phyloP scores from a whole-genome alignment of 768 basidiomycete species.

The Panaeolus papilionaceus region DNA sequence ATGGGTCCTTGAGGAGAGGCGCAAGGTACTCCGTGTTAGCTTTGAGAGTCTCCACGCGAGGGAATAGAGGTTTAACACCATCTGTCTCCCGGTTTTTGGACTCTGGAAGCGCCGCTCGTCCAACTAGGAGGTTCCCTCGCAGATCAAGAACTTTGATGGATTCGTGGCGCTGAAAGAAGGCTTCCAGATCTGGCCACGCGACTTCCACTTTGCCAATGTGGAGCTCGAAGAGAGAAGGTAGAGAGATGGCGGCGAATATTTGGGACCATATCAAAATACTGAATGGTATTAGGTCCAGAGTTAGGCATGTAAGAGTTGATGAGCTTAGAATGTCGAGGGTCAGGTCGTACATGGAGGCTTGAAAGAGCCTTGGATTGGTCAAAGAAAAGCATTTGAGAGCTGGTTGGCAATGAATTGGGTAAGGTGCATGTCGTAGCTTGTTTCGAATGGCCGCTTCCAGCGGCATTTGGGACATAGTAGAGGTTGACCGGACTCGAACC shows the following conservation, averaged over 20 bases:
- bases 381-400: background rate
- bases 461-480: slow-evolving; percentile 4
- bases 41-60: background rate
- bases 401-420: background rate
- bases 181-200: slow-evolving; percentile 12
- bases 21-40: slow-evolving; percentile 7
- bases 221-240: background rate
- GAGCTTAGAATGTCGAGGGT: background rate
- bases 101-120: slow-evolving; percentile 5
- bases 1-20: background rate
- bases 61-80: background rate
- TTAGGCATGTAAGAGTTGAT: slow-evolving; percentile 1
- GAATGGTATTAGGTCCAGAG: slow-evolving; percentile 6
- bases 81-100: background rate
- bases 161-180: slow-evolving; percentile 7
- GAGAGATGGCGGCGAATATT: slow-evolving; percentile 6
- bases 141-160: slow-evolving; percentile 11
- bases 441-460: background rate
- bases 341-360: slow-evolving; percentile 9
- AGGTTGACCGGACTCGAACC: background rate
- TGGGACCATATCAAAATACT: slow-evolving; percentile 4
- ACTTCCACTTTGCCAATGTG: slow-evolving; percentile 2
- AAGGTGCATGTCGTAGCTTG: background rate
- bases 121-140: slow-evolving; percentile 2
- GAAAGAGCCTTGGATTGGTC: background rate